These are phyloP conservation scores for Cytospora leucostoma DNA, from an alignment of 2,329 filamentous ascomycete genomes.

Conservation along the genomic window DNA sequence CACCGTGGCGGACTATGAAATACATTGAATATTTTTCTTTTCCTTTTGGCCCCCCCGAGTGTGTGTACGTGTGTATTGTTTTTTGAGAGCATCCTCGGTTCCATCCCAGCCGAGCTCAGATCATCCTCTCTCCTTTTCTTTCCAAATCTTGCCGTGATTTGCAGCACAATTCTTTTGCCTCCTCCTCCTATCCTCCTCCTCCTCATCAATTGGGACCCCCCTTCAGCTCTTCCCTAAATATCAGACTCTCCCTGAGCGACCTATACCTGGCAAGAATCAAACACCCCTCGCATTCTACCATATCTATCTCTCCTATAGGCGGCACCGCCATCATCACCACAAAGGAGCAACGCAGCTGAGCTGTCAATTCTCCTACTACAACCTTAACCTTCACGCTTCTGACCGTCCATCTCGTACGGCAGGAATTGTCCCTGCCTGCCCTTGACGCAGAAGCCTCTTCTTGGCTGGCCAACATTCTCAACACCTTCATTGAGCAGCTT, in stretches of 20 bases:
- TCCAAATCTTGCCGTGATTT: conserved; percentile 9
- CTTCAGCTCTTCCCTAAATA: conserved; percentile 9
- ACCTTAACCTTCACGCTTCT: not conserved
- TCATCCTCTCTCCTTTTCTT: conserved; percentile 3
- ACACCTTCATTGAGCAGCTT: not conserved
- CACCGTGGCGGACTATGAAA: not conserved
- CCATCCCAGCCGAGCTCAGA: conserved; percentile 1
- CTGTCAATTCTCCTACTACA: not conserved
- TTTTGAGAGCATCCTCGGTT: conserved; percentile 4
- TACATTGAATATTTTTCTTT: not conserved
- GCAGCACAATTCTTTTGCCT: not conserved
- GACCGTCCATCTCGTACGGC: conserved; percentile 2
- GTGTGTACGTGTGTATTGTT: not conserved
- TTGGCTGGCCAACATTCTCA: not conserved
- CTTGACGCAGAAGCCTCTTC: not conserved
- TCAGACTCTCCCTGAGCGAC: conserved; percentile 4
- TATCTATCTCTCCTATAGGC: not conserved
- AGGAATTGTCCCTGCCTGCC: conserved; percentile 6
- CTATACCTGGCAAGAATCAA: not conserved
- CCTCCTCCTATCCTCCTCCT: not conserved
- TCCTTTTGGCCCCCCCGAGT: not conserved
- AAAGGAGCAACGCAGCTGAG: not conserved
- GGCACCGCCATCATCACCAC: not conserved
- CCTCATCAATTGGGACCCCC: conserved; percentile 6
- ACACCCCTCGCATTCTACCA: too few relatives aligned